phyloP scores from a whole-genome alignment of 495 filamentous ascomycete genomes.

The Pyrenula aspistea region DNA sequence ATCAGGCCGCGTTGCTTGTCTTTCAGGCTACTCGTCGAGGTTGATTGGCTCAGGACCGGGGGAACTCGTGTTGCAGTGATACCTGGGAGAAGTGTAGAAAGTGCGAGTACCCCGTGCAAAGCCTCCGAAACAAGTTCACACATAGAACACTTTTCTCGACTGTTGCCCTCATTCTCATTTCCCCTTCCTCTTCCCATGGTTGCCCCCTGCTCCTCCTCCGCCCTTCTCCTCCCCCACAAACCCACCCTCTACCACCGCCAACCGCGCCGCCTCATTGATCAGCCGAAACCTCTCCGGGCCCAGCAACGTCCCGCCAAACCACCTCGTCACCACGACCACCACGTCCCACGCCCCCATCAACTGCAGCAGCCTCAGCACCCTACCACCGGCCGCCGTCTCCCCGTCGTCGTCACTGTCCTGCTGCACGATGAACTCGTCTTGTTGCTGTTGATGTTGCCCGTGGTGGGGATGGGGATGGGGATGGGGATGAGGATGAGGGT shows the following conservation, averaged over 20 bases:
- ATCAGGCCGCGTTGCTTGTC: too few species aligned
- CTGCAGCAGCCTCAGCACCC: constrained; percentile 81
- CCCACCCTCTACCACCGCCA: constrained; percentile 72
- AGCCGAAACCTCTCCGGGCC: constrained; percentile 82
- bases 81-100: too few species aligned
- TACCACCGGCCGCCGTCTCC: constrained; percentile 82
- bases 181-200: constrained; percentile 45
- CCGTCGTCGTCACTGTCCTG: constrained; percentile 96
- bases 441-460: constrained; percentile 14
- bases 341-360: constrained; percentile 88
- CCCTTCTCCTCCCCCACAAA: constrained; percentile 38
- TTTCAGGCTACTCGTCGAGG: too few species aligned
- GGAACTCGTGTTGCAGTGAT: too few species aligned
- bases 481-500: neutral
- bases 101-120: too few species aligned
- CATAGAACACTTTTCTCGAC: too few species aligned
- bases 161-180: too few species aligned
- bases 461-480: neutral
- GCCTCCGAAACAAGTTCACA: too few species aligned
- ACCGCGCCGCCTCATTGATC: constrained; percentile 76
- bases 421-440: constrained; percentile 41
- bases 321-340: constrained; percentile 86
- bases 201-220: constrained; percentile 14
- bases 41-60: too few species aligned
- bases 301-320: constrained; percentile 85